phyloP scores from a whole-genome alignment of 2,329 filamentous ascomycete species.

The Remersonia thermophila region DNA sequence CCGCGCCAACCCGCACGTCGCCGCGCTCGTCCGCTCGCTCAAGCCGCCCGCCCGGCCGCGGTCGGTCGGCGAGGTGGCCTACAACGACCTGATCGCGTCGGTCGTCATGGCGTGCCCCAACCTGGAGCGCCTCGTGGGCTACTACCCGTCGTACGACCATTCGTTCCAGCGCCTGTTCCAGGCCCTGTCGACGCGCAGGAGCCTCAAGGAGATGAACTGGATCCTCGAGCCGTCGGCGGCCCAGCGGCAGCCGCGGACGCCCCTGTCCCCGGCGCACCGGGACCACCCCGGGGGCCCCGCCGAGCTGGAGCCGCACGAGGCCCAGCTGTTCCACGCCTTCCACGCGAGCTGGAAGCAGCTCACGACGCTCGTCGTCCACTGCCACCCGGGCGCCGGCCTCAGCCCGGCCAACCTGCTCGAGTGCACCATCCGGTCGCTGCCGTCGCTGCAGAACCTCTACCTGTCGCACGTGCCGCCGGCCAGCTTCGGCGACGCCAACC shows the following conservation, averaged over 20 bases:
- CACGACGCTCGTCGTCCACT: conserved; percentile 45
- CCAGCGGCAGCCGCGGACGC: conserved; percentile 26
- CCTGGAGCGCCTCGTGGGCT: conserved; percentile 45
- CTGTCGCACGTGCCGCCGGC: conserved; percentile 43
- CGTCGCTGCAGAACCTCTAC: conserved; percentile 45
- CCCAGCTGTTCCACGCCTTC: conserved; percentile 23
- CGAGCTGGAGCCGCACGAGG: conserved; percentile 28
- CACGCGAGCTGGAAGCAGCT: conserved; percentile 46
- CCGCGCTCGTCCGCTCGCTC: conserved; percentile 41
- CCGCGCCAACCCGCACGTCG: conserved; percentile 39
- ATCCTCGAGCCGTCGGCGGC: conserved; percentile 31
- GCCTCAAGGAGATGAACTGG: conserved; percentile 49
- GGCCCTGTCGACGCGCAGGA: conserved; percentile 43
- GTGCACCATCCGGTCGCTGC: conserved; percentile 37
- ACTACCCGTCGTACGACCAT: conserved; percentile 42
- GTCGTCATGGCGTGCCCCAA: conserved; percentile 55
- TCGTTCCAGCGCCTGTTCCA: conserved; percentile 45
- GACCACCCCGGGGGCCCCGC: conserved; percentile 20
- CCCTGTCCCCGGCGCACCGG: conserved; percentile 16
- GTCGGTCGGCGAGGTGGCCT: conserved; percentile 32
- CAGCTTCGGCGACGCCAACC: conserved; percentile 44
- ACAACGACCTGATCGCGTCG: conserved; percentile 46
- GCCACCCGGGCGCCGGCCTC: conserved; percentile 41
- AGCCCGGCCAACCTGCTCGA: conserved; percentile 40
- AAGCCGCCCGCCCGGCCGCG: conserved; percentile 40